phyloP scores from a whole-genome alignment of 169 alveolate species.

The Cryptosporidium sp. region DNA sequence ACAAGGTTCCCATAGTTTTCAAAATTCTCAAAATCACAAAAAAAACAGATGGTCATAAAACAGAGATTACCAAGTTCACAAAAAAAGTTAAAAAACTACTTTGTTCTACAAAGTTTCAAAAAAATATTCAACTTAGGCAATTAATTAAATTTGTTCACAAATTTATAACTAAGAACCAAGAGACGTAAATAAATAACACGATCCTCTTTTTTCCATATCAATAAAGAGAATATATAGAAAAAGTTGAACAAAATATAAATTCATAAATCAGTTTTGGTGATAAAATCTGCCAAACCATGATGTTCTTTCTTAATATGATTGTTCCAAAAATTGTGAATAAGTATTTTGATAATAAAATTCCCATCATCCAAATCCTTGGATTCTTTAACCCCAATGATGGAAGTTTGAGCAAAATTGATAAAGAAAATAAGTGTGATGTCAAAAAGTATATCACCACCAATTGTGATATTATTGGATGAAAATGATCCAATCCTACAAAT shows the following conservation, averaged over 20 bases:
- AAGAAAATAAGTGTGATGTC: slow-evolving; percentile 39
- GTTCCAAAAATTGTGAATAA: slow-evolving; percentile 26
- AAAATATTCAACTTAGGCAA: too few relatives aligned
- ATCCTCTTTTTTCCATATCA: neutral
- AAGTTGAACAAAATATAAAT: neutral
- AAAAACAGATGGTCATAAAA: neutral
- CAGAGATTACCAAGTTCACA: too few relatives aligned
- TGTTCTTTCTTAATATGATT: slow-evolving; percentile 14
- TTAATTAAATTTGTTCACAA: too few relatives aligned
- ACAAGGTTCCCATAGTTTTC: neutral
- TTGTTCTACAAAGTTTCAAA: too few relatives aligned
- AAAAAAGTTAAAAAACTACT: too few relatives aligned
- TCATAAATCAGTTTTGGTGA: slow-evolving; percentile 48
- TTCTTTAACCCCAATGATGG: neutral
- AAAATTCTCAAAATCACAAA: neutral
- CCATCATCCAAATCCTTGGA: slow-evolving; percentile 15
- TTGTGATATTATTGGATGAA: slow-evolving; percentile 4
- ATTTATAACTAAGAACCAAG: too few relatives aligned
- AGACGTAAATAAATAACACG: neutral
- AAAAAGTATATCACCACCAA: slow-evolving; percentile 21
- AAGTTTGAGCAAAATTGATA: neutral
- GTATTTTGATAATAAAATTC: slow-evolving; percentile 8
- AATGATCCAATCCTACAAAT: slow-evolving; percentile 23
- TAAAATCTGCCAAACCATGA: slow-evolving; percentile 44
- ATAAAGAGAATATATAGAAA: slow-evolving; percentile 17